A percentile compares a stretch with the other conserved stretches of the same genome.
Evolutionary conservation across 2,329 filamentous ascomycete species (phyloP).

Genomic region (Penicillium sumatraense): DNA sequence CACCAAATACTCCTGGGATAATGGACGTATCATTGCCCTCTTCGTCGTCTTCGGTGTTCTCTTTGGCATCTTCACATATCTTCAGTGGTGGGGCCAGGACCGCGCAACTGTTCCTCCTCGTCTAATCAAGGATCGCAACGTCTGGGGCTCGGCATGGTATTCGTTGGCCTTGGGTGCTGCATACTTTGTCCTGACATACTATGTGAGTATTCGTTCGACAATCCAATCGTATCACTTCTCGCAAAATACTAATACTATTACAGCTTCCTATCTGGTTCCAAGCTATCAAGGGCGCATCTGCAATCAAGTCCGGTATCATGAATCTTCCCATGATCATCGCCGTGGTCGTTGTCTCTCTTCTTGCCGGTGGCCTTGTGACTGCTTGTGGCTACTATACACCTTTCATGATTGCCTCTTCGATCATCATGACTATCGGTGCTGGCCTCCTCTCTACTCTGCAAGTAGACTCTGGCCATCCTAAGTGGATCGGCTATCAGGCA

Average conservation of each 20-base stretch:
- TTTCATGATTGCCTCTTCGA: slow-evolving; percentile 40
- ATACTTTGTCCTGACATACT: slow-evolving; percentile 52
- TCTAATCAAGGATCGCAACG: slow-evolving; percentile 49
- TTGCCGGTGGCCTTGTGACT: slow-evolving; percentile 37
- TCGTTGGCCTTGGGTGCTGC: slow-evolving; percentile 49
- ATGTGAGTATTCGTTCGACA: slow-evolving; percentile 29
- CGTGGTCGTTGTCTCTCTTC: slow-evolving; percentile 36
- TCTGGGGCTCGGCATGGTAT: slow-evolving; percentile 46
- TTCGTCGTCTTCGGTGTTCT: slow-evolving; percentile 57
- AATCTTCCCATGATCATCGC: slow-evolving; percentile 40
- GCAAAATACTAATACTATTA: not conserved
- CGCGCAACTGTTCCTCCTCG: slow-evolving; percentile 51
- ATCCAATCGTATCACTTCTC: not conserved
- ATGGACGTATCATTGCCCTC: slow-evolving; percentile 51
- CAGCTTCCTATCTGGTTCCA: slow-evolving; percentile 52
- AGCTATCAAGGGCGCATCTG: slow-evolving; percentile 40
- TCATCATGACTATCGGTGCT: slow-evolving; percentile 39
- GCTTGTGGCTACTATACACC: slow-evolving; percentile 45
- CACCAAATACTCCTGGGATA: slow-evolving; percentile 50
- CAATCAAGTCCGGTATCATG: slow-evolving; percentile 45
- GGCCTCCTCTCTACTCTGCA: slow-evolving; percentile 43
- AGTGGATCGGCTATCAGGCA: slow-evolving; percentile 48
- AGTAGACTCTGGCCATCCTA: slow-evolving; percentile 32
- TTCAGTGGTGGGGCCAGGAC: slow-evolving; percentile 46
- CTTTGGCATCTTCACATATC: no score